Evolutionary conservation across 306 rosid genomes (phyloP).

Genomic region (Delonix regia): DNA sequence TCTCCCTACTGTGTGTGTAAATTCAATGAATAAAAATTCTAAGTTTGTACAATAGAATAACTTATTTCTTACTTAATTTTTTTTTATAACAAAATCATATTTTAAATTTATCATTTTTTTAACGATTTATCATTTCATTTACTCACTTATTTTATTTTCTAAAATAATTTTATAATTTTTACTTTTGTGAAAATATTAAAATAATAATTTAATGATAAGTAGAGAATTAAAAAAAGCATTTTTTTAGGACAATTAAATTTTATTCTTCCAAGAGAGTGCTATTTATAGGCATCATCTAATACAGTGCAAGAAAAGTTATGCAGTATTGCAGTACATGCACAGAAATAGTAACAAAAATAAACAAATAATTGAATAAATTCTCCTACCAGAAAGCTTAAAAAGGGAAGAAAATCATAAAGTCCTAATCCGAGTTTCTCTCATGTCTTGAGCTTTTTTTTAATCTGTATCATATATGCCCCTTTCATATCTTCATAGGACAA

Average conservation of each 20-base stretch:
- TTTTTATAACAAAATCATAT: too few relatives aligned
- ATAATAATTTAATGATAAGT: too few relatives aligned
- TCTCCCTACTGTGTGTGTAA: too few relatives aligned
- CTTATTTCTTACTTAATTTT: too few relatives aligned
- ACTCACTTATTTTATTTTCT: too few relatives aligned
- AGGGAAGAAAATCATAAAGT: neutral
- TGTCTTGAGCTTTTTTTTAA: neutral
- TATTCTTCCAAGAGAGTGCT: neutral
- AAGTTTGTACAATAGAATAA: too few relatives aligned
- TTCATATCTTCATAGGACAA: slow-evolving; percentile 9
- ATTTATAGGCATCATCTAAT: neutral
- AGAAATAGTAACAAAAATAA: neutral
- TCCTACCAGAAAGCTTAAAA: neutral
- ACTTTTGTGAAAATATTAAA: too few relatives aligned
- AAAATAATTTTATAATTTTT: too few relatives aligned
- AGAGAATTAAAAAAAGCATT: too few relatives aligned
- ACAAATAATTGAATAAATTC: neutral
- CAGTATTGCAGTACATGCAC: neutral
- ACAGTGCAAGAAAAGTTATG: neutral
- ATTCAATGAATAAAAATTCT: too few relatives aligned
- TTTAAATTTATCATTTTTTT: too few relatives aligned
- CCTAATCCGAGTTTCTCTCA: slow-evolving; percentile 2
- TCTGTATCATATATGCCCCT: neutral
- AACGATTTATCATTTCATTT: too few relatives aligned
- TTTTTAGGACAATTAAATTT: neutral